These are phyloP conservation scores for Zymoseptoria tritici DNA, from an alignment of 2,329 filamentous ascomycete species.

Conservation along the genomic window DNA sequence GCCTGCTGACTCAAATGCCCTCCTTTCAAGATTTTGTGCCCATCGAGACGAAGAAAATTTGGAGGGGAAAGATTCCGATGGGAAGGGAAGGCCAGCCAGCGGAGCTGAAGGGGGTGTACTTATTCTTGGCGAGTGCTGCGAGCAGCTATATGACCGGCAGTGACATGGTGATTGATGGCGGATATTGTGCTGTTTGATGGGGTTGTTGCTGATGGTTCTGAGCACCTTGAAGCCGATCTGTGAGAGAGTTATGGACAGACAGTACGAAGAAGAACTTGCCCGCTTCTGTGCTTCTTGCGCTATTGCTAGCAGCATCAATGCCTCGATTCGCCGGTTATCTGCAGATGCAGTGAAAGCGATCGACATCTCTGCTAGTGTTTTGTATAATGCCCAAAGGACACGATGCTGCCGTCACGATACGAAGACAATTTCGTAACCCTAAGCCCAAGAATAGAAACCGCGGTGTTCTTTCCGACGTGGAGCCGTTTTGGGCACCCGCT, in stretches of 20 bases:
- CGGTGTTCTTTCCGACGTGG: not conserved
- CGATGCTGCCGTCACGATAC: not conserved
- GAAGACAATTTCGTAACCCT: not conserved
- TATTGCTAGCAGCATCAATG: too few species aligned
- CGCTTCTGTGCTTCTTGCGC: too few species aligned
- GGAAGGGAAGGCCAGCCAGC: conserved; percentile 32
- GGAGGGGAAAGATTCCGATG: conserved; percentile 43
- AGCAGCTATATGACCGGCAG: conserved; percentile 26
- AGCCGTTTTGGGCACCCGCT: too few species aligned
- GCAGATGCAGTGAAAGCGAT: too few species aligned
- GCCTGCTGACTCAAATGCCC: not conserved
- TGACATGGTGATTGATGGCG: conserved; percentile 28
- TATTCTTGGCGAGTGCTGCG: conserved; percentile 29
- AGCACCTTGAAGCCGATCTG: not conserved
- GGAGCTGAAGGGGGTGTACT: conserved; percentile 28
- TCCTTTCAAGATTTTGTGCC: conserved; percentile 27
- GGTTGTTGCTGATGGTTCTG: not conserved
- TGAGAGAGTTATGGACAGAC: not conserved
- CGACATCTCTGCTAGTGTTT: too few species aligned
- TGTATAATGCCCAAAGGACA: not conserved
- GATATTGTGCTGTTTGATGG: conserved; percentile 16
- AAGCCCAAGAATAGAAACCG: not conserved
- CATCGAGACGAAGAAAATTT: conserved; percentile 39
- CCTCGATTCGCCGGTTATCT: too few species aligned
- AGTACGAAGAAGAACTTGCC: too few species aligned